Evolutionary conservation across 1,139 yeast species (phyloP), one percentile per base, ranked within the genome.

Genomic region (Wickerhamomyces sp.): DNA sequence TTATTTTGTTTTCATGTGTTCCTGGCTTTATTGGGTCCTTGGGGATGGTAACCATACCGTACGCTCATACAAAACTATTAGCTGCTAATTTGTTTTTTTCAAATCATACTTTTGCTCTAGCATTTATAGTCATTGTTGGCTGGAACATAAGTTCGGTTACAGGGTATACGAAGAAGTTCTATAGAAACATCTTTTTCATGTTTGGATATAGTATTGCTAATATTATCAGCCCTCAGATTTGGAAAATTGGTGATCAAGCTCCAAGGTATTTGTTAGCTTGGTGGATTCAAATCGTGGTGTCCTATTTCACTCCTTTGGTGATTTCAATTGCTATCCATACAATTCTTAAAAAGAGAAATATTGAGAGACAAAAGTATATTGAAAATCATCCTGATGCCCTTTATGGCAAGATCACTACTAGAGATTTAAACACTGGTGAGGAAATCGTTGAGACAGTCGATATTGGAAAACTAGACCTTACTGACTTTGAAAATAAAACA

Each of bases 131-230:
- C 49, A 51, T 67, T n/a, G 61, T 76, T 46, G 63, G 75, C 21
- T 59, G 67, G 42, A 61, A 76, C 30, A 63, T 77, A 14, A 68
- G 77, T 5, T 76, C 78, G 48, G 67, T 70, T 16, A 78, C 80
- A 7, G 85, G 85, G 7, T 76, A 75, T 44, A 76, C 84, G 28
- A 78, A 78, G 57, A 76, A 74, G 52, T 59, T 65, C 34, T 66
- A 74, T 26, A 67, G 69, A 41, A 59, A 63, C 38, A 63, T 65
- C 5, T 24, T 72, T 58, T 53, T 75, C 36, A 63, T 77, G 43
- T 59, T 76, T 38, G 75, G 72, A 4, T 78, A 75, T 58, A 75
- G 81, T 49, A 74, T 70, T 21, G 83, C 83, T 16, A 77, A 76
- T 52, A 62, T 74, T 39, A 59, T 70, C 37, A 81, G 82, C 2